Conservation (phyloP, 345 rosid genomes). For the Raphanus sativus region DNA sequence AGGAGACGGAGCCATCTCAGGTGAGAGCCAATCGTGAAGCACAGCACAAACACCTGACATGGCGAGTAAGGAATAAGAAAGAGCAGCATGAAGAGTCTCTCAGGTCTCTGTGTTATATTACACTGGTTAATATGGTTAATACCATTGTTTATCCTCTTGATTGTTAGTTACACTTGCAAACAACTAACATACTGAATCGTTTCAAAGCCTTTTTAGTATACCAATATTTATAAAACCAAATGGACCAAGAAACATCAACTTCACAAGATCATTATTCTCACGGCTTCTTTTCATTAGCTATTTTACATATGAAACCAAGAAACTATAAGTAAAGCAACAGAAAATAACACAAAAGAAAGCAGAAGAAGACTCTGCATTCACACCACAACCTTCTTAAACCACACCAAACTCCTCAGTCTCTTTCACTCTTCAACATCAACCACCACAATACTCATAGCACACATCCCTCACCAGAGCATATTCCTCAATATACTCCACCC, state of each 20-base stretch:
- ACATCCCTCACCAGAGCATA: too few species aligned
- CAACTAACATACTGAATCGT: too few species aligned
- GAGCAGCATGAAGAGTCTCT: background rate
- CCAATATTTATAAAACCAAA: too few species aligned
- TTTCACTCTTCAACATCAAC: background rate
- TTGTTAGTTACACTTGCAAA: too few species aligned
- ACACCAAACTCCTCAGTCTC: background rate
- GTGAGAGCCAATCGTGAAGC: constrained; percentile 34
- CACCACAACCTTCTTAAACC: background rate
- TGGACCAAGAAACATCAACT: background rate
- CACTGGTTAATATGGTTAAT: too few species aligned
- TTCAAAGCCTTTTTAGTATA: too few species aligned
- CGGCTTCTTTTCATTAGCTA: background rate
- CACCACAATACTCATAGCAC: background rate
- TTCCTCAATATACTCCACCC: constrained; percentile 56
- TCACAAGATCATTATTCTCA: background rate
- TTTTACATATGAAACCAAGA: background rate
- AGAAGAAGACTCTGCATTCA: background rate
- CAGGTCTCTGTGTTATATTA: background rate
- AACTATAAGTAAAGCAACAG: background rate
- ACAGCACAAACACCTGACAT: constrained; percentile 39
- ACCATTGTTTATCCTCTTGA: too few species aligned
- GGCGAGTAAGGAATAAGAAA: constrained; percentile 24
- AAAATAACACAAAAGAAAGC: background rate
- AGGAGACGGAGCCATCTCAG: constrained; percentile 31